Conservation (phyloP, 306 rosid genomes). For the Boehmeria nivea region DNA sequence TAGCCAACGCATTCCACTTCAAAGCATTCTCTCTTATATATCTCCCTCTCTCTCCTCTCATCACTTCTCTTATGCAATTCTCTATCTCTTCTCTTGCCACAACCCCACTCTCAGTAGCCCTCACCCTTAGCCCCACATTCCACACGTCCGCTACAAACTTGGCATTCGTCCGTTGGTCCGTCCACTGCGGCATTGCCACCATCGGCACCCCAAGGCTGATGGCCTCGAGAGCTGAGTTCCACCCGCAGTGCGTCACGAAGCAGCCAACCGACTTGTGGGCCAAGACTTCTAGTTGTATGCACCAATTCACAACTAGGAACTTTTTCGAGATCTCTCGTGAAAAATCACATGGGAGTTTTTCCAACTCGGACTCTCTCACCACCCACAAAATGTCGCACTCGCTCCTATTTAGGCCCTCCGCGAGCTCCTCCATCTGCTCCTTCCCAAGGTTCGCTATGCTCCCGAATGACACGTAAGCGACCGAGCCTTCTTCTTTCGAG, state of each 20-base stretch:
- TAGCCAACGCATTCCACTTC: constrained; percentile 15
- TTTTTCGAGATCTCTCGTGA: constrained; percentile 21
- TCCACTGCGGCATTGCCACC: constrained; percentile 24
- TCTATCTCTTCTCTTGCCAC: constrained; percentile 6
- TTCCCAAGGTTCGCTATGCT: constrained; percentile 37
- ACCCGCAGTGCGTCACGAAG: constrained; percentile 49
- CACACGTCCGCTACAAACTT: constrained; percentile 9
- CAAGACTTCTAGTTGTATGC: constrained; percentile 41
- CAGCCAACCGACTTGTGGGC: constrained; percentile 41
- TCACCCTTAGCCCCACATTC: constrained; percentile 15
- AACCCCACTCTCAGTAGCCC: constrained; percentile 4
- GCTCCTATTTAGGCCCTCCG: constrained; percentile 31
- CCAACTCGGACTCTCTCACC: constrained; percentile 26
- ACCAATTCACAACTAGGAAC: constrained; percentile 51
- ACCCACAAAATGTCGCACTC: constrained; percentile 54
- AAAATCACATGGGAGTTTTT: constrained; percentile 23
- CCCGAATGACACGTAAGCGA: constrained; percentile 51
- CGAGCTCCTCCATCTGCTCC: constrained; percentile 50
- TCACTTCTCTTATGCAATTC: constrained; percentile 2
- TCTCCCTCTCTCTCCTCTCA: constrained; percentile 15
- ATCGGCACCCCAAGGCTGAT: constrained; percentile 15
- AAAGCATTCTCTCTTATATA: constrained; percentile 1
- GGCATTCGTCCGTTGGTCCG: constrained; percentile 20
- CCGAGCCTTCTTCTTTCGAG: constrained; percentile 7
- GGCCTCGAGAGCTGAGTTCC: constrained; percentile 34